These are phyloP conservation scores for Ascochyta rabiei DNA, from an alignment of 2,329 filamentous ascomycete species.

Conservation along the genomic window DNA sequence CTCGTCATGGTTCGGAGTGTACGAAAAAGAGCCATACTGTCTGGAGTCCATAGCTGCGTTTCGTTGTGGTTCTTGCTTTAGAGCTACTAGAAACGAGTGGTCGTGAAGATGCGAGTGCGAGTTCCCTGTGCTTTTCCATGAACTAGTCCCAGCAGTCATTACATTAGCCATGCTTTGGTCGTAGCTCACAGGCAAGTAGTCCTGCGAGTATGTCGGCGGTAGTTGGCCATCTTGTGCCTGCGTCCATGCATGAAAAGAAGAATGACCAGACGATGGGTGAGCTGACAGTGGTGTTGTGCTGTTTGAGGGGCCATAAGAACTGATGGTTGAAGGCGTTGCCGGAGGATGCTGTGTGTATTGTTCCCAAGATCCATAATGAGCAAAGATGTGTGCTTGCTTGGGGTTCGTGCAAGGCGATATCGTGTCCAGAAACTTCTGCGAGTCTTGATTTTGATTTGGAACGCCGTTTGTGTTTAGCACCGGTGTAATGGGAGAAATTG, in stretches of 20 bases:
- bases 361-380: not conserved
- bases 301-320: not conserved
- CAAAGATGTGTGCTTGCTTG: not conserved
- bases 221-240: not conserved
- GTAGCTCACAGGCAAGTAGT: not conserved
- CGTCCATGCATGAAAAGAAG: not conserved
- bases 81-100: not conserved
- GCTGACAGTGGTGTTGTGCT: slow-evolving; percentile 1
- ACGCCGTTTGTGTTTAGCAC: not conserved
- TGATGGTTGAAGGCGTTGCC: not conserved
- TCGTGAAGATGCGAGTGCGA: not conserved
- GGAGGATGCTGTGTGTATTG: not conserved
- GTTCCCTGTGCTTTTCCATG: not conserved
- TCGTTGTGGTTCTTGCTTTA: not conserved
- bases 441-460: not conserved
- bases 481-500: slow-evolving; percentile 11
- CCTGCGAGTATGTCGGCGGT: not conserved
- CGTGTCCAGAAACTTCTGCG: not conserved
- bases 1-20: not conserved
- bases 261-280: not conserved
- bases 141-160: not conserved
- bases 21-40: not conserved
- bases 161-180: not conserved
- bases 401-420: not conserved
- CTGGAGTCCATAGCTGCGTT: not conserved